Evolutionary conservation across 148 eudicot species (phyloP).

Genomic region (Polygonum aviculare): DNA sequence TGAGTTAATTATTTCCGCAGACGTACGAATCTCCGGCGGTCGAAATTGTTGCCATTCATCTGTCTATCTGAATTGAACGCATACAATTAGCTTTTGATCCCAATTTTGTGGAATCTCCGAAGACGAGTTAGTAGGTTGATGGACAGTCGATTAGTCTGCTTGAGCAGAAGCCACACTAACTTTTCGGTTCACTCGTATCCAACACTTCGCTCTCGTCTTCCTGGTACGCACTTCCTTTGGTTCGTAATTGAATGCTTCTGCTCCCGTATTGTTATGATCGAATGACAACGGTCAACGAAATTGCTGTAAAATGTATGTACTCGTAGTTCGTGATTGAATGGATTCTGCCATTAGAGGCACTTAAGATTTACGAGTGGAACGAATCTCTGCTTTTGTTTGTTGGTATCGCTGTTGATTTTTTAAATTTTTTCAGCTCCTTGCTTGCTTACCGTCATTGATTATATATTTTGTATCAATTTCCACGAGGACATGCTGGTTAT

Average conservation of each 20-base stretch:
- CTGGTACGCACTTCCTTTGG: neutral
- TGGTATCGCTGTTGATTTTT: neutral
- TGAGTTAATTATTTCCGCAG: neutral
- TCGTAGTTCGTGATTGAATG: neutral
- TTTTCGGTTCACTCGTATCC: constrained; percentile 7
- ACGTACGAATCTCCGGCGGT: neutral
- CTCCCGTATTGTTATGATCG: neutral
- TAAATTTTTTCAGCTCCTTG: neutral
- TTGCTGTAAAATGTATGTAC: neutral
- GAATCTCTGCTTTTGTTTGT: neutral
- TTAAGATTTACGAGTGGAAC: neutral
- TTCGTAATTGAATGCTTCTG: neutral
- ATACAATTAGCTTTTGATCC: neutral
- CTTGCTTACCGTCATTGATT: neutral
- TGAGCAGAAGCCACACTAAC: constrained; percentile 6
- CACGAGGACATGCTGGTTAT: neutral
- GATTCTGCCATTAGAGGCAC: neutral
- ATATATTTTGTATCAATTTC: neutral
- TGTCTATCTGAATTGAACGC: neutral
- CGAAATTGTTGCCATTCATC: neutral
- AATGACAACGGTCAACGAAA: neutral
- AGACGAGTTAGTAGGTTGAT: constrained; percentile 1
- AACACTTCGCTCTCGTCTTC: constrained; percentile 6
- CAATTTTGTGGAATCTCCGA: neutral
- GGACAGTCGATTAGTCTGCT: constrained; percentile 13